Percentiles rank a stretch among this genome's conserved stretches.
Conservation (phyloP, 2,329 filamentous ascomycete species). For the Aspergillus sp. region DNA sequence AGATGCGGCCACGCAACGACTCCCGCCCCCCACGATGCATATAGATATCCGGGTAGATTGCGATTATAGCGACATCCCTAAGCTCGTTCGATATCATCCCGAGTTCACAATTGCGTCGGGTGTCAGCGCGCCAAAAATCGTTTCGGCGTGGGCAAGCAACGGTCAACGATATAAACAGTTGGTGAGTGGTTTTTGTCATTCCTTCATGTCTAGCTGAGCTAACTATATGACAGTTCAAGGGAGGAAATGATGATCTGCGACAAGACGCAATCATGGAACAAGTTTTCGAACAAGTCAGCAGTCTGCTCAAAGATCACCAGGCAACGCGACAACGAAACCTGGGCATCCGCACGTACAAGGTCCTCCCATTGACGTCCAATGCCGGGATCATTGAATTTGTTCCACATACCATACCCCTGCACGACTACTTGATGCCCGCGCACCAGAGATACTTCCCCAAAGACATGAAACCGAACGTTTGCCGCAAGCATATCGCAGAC, state of each 20-base stretch:
- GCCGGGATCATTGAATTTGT: constrained; percentile 98
- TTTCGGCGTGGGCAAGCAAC: constrained; percentile 76
- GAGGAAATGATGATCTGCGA: constrained; percentile 90
- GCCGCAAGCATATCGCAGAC: constrained; percentile 74
- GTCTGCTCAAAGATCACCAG: constrained; percentile 80
- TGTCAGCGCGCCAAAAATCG: constrained; percentile 89
- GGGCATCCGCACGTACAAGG: constrained; percentile 94
- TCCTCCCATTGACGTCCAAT: constrained; percentile 79
- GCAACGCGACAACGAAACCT: constrained; percentile 84
- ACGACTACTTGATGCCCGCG: constrained; percentile 88
- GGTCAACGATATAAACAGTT: constrained; percentile 83
- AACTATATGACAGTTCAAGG: constrained; percentile 65
- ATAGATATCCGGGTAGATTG: constrained; percentile 70
- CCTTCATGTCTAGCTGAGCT: constrained; percentile 2
- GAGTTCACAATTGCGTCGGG: constrained; percentile 84
- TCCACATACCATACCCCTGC: constrained; percentile 83
- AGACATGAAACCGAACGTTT: constrained; percentile 73
- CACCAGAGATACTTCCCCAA: constrained; percentile 83
- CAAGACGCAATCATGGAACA: constrained; percentile 99
- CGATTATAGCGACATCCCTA: constrained; percentile 74
- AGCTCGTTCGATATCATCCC: constrained; percentile 69
- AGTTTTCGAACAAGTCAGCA: constrained; percentile 94
- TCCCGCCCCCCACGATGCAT: constrained; percentile 88
- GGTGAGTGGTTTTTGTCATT: constrained; percentile 43
- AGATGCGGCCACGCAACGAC: constrained; percentile 61